Base-by-base conservation (phyloP, 345 rosid genomes). In the Syzygium jambos region DNA sequence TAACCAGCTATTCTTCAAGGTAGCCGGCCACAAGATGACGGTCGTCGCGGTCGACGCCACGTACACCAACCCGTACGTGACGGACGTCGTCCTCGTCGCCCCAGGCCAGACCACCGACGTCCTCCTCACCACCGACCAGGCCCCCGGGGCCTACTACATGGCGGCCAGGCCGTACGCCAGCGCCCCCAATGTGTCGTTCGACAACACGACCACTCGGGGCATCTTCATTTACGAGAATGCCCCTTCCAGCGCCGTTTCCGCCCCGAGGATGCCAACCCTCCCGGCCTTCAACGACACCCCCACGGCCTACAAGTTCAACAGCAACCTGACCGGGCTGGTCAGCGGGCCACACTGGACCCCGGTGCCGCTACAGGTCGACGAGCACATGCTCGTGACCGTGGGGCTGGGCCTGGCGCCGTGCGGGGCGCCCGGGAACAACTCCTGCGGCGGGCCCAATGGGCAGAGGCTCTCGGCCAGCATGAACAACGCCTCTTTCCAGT, bases 41-140 rank as follows among this genome's bases (percentile, higher is more conserved):
- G 98, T 98, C 52, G 98, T 95, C 10, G 96, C 92, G 4, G 87
- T 91, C 1, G 99, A 98, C 78, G 99, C 99, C 1, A 22, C 90
- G 27, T 98, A 98, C 93, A 94, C 96, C 54, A 86, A 88, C 0
- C 99, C 97, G 1, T 94, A 95, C 87, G 89, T 87, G 87, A 95
- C 99, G 1, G 96, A 94, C 38, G 92, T 98, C 9, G 93, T 98
- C 15, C 88, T 88, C 27, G 85, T 93, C 38, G 95, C 95, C 68
- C 99, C 99, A 0, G 99, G 99, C 41, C 98, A 95, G 90, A 96
- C 99, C 10, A 87, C 89, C 1, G 99, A 98, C 80, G 95, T 92
- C 13, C 92, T 98, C 51, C 92, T 98, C 85, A 65, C 85, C 3
- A 93, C 97, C 17, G 90, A 95, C 83, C 96, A 96, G 52, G 90